Base-by-base conservation (phyloP, 2,329 filamentous ascomycete genomes). In the Apiospora hydei region DNA sequence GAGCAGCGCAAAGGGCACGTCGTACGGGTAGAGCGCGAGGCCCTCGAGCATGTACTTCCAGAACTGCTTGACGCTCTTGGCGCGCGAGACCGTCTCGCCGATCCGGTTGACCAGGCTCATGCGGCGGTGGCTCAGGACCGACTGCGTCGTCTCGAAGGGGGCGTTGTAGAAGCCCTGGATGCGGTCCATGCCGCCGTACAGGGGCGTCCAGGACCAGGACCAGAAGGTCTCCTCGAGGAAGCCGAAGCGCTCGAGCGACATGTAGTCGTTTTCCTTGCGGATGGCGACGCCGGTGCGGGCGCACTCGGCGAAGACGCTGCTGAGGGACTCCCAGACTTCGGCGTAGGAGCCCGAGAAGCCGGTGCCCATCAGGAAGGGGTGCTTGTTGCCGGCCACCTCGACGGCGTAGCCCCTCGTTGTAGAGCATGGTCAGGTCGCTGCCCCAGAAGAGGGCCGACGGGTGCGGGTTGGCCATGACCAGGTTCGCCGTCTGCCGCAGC, bases 361-460 rank as follows among this genome's bases (percentile, higher is more conserved):
- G 51, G 87, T 87, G 0, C 90, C 90, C 85, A 92, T 69, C 44
- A 69, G 16, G 4, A 30, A n/a, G 5, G 68, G 68, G 18, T 70
- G 57, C 61, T 73, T 73, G 61, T 71, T 68, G 4, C 90, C 90
- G 10, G 89, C 89, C 5, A 91, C 84, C 51, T 87, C 78, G 53
- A 83, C 79, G 67, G 90, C 81, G 47, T 83, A 91, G 0, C 89
- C 86, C 86, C 77, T 91, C 89, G 71, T 92, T 92, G 79, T 92
- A 92, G 3, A 92, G 86, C 70, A 89, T 88, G 3, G 90, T 87
- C 69, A 91, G 82, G 44, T 91, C 89, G 21, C 83, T 84, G 1
- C 89, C 89, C 89, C 89, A 91, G 76, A 91, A 91, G 80, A 90
- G 85, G 1, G 86, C 87, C 2, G 85, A 84, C 0, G 87, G 87